Percentiles rank a stretch among this genome's conserved stretches.
These are phyloP conservation scores for Pseudogymnoascus sp. DNA, from an alignment of 2,329 filamentous ascomycete species.

Conservation along the genomic window DNA sequence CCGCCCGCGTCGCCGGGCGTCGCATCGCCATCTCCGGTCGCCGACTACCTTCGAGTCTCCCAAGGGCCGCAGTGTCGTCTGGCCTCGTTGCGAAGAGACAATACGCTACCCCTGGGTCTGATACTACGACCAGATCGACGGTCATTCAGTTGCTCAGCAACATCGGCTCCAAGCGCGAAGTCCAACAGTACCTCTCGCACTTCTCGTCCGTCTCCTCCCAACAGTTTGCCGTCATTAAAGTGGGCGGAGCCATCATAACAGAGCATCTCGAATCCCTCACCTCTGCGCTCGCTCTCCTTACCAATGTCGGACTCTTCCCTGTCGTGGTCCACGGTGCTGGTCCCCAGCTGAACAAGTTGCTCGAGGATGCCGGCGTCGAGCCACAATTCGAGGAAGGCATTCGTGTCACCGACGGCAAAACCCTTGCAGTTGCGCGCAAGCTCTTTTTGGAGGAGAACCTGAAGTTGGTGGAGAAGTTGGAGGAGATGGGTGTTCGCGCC, in stretches of 20 bases:
- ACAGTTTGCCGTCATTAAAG: constrained; percentile 97
- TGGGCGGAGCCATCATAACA: constrained; percentile 90
- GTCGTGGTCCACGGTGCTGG: constrained; percentile 94
- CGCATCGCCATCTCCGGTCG: constrained; percentile 22
- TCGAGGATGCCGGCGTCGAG: constrained; percentile 86
- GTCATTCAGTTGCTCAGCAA: constrained; percentile 89
- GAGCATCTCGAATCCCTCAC: constrained; percentile 90
- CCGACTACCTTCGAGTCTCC: constrained; percentile 24
- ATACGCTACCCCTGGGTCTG: constrained; percentile 27
- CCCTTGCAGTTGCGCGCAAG: constrained; percentile 79
- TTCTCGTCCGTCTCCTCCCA: constrained; percentile 95
- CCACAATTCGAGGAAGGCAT: constrained; percentile 96
- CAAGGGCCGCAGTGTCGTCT: constrained; percentile 23
- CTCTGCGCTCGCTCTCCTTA: constrained; percentile 80
- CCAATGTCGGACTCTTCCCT: constrained; percentile 89
- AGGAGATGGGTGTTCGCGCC: constrained; percentile 81
- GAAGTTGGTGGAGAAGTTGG: constrained; percentile 81
- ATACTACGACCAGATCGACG: constrained; percentile 57
- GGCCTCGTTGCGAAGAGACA: constrained; percentile 22
- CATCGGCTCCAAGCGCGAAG: constrained; percentile 92
- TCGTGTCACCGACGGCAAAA: constrained; percentile 91
- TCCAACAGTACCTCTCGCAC: constrained; percentile 94
- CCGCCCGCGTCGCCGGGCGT: constrained; percentile 25
- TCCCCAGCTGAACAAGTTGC: constrained; percentile 85
- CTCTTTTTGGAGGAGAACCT: constrained; percentile 94